Base-by-base conservation (phyloP, 192 early-diverging fungal genomes). In the Entomortierella lignicola region DNA sequence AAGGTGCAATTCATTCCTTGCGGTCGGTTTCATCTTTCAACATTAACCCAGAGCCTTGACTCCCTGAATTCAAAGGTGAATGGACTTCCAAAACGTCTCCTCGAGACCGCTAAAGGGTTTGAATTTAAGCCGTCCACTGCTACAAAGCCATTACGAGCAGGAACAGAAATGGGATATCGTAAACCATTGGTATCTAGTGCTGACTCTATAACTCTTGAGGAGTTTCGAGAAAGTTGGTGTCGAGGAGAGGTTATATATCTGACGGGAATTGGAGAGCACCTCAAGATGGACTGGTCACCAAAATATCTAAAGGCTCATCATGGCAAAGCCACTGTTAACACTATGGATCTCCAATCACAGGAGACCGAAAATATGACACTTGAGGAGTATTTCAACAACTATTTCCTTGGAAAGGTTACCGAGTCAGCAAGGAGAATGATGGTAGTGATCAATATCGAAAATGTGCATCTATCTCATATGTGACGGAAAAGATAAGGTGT, bases 21-120 rank as follows among this genome's bases (percentile, higher is more conserved):
- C 13, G 68, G 68, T 5, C 30, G 32, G 27, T 70, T 62, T 20
- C 68, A 62, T 31, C 25, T 51, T 5, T 10, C 41, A 12, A 70
- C 68, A 15, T 27, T 70, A 11, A 23, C 27, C 12, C 7, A 25
- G 4, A 34, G 21, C 31, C 0, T 50, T 20, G 43, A 31, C 41
- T 8, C 43, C 23, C n/a, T 41, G 26, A 31, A 31, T 20, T 1
- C 17, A 26, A n/a, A 27, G 21, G 42, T 25, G 15, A 1, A 57
- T 13, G 5, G 10, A 26, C 25, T 42, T 37, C 63, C 51, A 44
- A 21, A 8, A 41, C 6, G 18, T 25, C 60, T 48, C 12, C 12
- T 27, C n/a, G 27, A 47, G 43, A 30, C 15, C 21, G 23, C 17
- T 39, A 30, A 27, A 6, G 2, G 26, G 0, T 27, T 12, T 44